Conservation (phyloP, 768 basidiomycete genomes). For the Floccularia luteovirens region DNA sequence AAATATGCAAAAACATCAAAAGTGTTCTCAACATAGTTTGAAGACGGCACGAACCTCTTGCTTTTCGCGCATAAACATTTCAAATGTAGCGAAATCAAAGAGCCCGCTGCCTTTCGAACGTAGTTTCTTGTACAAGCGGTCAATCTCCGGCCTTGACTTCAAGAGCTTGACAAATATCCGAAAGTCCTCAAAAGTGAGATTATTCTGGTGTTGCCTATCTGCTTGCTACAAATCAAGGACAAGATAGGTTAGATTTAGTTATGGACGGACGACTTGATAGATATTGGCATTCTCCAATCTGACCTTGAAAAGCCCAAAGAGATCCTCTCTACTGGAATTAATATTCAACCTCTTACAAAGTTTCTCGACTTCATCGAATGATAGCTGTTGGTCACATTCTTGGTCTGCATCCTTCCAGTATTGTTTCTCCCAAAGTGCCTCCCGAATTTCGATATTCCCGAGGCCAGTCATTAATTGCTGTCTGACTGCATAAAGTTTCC, state of each 20-base stretch:
- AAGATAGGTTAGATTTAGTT: constrained; percentile 2
- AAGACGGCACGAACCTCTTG: too few relatives aligned
- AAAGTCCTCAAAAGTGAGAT: constrained; percentile 75
- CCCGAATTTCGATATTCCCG: constrained; percentile 53
- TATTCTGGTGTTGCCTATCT: constrained; percentile 45
- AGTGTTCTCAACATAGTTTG: neutral
- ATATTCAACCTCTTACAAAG: constrained; percentile 69
- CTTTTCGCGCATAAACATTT: constrained; percentile 34
- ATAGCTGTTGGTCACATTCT: constrained; percentile 51
- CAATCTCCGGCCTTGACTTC: constrained; percentile 80
- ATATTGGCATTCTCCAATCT: constrained; percentile 7
- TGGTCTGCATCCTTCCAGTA: constrained; percentile 75
- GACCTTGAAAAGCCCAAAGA: constrained; percentile 55
- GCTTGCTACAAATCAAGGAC: constrained; percentile 60
- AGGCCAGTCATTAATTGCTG: constrained; percentile 65
- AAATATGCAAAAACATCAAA: constrained; percentile 2
- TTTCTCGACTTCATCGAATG: constrained; percentile 65
- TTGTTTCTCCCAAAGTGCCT: constrained; percentile 71
- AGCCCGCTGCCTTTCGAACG: constrained; percentile 19
- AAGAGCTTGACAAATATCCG: constrained; percentile 76
- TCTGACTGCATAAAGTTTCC: constrained; percentile 55
- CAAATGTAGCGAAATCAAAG: constrained; percentile 35
- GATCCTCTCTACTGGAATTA: constrained; percentile 42
- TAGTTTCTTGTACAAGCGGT: constrained; percentile 45
- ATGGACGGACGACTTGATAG: neutral